Evolutionary conservation across 345 rosid species (phyloP), one percentile per base, ranked within the genome.

Genomic region (Carallia pectinifolia): DNA sequence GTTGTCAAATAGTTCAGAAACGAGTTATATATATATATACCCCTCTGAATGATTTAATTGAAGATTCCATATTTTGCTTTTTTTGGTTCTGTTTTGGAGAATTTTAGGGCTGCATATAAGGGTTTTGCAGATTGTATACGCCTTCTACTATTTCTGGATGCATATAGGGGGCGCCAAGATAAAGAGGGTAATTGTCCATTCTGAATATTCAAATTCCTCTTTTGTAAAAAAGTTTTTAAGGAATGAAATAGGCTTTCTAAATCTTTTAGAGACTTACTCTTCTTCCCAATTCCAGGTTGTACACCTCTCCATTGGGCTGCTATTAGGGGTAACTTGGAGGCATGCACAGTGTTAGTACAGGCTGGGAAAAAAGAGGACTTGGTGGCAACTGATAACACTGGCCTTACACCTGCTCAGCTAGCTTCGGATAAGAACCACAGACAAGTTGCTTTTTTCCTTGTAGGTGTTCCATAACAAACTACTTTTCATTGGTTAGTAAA

Each of bases 261-360:
- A 48, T 27, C 39, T 53, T 7, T 58, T 30, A 54, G 64, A 34
- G 58, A n/a, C 63, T 18, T 63, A 37, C 16, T 33, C 9, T 65
- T 34, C 19, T 37, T 59, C 52, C 19, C 66, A 23, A 18, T 53
- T 29, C 60, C 79, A 95, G 99, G 99, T 56, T 92, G 96, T 81
- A 95, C 99, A 66, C 96, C 97, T 77, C 89, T 95, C 69, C 98
- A 95, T 72, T 95, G 98, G 99, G 97, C 96, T 19, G 99, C 99
- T 79, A 92, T 95, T 73, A 86, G 87, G 83, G 98, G 98, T 81
- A 92, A 95, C 82, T 85, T 95, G 84, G 98, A 92, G 84, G 99
- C 99, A 71, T 92, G 98, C 89, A 95, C 98, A 23, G 96, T 95
- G 56, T 76, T 92, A 76, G 96, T 92, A 55, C 99, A 92, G 85